Evolutionary conservation across 192 early-diverging fungal genomes (phyloP), one percentile per base, ranked within the genome.

Genomic region (Umbelopsis vinacea): DNA sequence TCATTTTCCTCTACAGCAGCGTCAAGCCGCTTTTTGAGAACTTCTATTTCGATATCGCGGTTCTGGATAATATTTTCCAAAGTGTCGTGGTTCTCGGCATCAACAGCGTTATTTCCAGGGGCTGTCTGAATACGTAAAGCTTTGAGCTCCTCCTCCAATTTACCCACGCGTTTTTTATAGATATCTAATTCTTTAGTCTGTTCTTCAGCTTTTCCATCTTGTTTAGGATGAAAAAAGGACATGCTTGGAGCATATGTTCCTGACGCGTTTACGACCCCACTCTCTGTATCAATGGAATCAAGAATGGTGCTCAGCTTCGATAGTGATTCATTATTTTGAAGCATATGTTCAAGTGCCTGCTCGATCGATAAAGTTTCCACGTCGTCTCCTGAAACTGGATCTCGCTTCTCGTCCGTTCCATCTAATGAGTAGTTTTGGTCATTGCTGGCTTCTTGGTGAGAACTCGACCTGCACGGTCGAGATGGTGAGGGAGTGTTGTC

Each of bases 1-100:
- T 22, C 57, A 38, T 63, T 63, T 63, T 63, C 57, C 23, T 22
- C 57, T 19, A 26, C 17, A 29, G 33, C 33, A 37, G 19, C 33
- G 14, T 37, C 19, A 1, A 63, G 33, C 19, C 26, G 57, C 14
- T 37, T 63, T n/a, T 35, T 63, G 10, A 63, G 33, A 17, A 5
- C 26, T 26, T 63, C 57, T 37, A 63, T 63, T 37, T 63, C 57
- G 8, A 29, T 35, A 63, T 63, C 57, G 33, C 33, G 57, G 33
- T 5, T 33, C 9, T 37, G 26, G 17, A 35, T 10, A 5, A 35
- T 29, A 3, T 63, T 29, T n/a, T n/a, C 12, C 57, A 29, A 29
- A 12, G 15, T 35, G 11, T 63, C 12, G 10, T 37, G 57, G 17
- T 50, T 15, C 19, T 50, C 5, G 15, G 17, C 48, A 50, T 2